A percentile compares a stretch with the other conserved stretches of the same genome.
These are phyloP conservation scores for Fusarium praegraminearum DNA, from an alignment of 2,329 filamentous ascomycete genomes.

Conservation along the genomic window DNA sequence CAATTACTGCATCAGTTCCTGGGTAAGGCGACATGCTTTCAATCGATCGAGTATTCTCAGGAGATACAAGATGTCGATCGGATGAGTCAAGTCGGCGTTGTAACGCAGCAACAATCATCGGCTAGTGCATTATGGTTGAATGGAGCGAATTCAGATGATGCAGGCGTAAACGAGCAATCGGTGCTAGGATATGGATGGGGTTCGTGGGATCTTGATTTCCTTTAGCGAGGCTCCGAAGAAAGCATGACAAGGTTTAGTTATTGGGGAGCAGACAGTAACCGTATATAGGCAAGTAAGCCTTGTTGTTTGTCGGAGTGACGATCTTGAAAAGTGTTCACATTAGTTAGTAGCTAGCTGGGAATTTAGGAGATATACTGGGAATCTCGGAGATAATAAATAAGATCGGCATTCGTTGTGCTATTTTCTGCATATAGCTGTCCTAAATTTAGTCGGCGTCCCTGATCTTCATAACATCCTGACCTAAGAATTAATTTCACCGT, in stretches of 20 bases:
- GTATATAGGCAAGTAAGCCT: not conserved
- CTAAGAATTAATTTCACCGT: conserved; percentile 1
- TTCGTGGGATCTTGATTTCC: conserved; percentile 47
- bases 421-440: conserved; percentile 5
- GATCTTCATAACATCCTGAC: not conserved
- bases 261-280: not conserved
- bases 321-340: not conserved
- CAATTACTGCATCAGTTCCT: conserved; percentile 51
- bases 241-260: not conserved
- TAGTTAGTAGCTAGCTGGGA: not conserved
- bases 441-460: conserved; percentile 2
- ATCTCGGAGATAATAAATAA: not conserved
- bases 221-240: conserved; percentile 23
- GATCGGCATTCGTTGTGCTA: not conserved
- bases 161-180: conserved; percentile 36
- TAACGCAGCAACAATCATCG: conserved; percentile 33
- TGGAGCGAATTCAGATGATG: conserved; percentile 22
- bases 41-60: conserved; percentile 38
- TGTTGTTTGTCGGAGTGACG: not conserved
- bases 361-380: not conserved
- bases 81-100: conserved; percentile 12
- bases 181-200: conserved; percentile 45
- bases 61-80: conserved; percentile 34
- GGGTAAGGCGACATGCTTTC: conserved; percentile 51
- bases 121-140: conserved; percentile 42